Percentiles rank a stretch among this genome's conserved stretches.
phyloP scores from a whole-genome alignment of 2,329 filamentous ascomycete genomes.

The Byssochlamys sp. region DNA sequence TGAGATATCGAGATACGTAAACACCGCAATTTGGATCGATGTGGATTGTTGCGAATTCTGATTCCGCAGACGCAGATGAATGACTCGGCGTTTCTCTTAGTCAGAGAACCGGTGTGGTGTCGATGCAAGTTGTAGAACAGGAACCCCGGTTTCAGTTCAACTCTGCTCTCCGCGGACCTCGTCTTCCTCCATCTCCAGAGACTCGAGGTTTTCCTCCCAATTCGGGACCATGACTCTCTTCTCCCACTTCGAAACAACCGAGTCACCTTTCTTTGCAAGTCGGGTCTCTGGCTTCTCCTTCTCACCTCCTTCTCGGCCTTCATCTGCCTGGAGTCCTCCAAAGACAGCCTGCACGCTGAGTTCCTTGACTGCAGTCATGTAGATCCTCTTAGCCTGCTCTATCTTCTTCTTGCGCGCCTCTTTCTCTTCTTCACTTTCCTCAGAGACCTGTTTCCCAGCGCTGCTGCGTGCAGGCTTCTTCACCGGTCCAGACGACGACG shows the following conservation, averaged over 20 bases:
- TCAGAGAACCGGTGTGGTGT: neutral
- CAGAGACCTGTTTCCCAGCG: neutral
- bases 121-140: neutral
- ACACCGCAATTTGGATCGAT: neutral
- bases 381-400: conserved; percentile 23
- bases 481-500: conserved; percentile 15
- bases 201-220: conserved; percentile 33
- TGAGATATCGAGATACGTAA: neutral
- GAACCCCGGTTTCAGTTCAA: conserved; percentile 6
- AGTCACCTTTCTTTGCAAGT: conserved; percentile 20
- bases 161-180: conserved; percentile 11
- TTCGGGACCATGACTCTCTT: conserved; percentile 18
- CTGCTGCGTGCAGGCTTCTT: conserved; percentile 16
- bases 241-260: conserved; percentile 23
- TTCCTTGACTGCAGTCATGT: conserved; percentile 45
- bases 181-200: conserved; percentile 24
- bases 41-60: neutral
- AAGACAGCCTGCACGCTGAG: conserved; percentile 56
- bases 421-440: neutral
- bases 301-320: conserved; percentile 4
- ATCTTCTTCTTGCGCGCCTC: conserved; percentile 29
- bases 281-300: conserved; percentile 19
- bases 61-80: neutral
- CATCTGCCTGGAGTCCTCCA: conserved; percentile 23
- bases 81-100: neutral